phyloP scores from a whole-genome alignment of 2,329 filamentous ascomycete species.

The Fusarium continuum region DNA sequence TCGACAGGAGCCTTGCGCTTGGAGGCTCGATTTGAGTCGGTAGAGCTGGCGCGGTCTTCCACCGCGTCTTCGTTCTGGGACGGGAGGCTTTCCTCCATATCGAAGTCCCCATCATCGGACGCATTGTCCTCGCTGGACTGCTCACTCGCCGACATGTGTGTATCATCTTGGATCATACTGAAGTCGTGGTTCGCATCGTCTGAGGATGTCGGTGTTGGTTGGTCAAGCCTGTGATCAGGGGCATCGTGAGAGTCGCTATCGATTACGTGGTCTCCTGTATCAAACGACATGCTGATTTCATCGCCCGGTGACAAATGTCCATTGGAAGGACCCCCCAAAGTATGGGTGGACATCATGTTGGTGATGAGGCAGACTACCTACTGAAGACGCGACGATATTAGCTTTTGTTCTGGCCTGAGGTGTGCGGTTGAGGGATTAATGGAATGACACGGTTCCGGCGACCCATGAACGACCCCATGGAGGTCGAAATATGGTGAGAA shows the following conservation, averaged over 20 bases:
- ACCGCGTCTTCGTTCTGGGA: slow-evolving; percentile 57
- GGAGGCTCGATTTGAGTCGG: slow-evolving; percentile 71
- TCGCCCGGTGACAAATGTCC: slow-evolving; percentile 69
- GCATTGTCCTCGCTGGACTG: slow-evolving; percentile 63
- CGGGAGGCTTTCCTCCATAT: slow-evolving; percentile 69
- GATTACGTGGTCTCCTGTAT: slow-evolving; percentile 48
- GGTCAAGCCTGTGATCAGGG: slow-evolving; percentile 64
- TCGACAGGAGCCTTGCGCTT: slow-evolving; percentile 78
- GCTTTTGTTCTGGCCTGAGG: slow-evolving; percentile 37
- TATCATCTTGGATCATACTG: slow-evolving; percentile 52
- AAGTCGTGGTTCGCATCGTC: slow-evolving; percentile 54
- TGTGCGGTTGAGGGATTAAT: slow-evolving; percentile 33
- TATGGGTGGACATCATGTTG: slow-evolving; percentile 71
- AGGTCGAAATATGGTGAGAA: slow-evolving; percentile 30
- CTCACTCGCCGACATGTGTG: slow-evolving; percentile 56
- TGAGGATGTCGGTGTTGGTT: slow-evolving; percentile 56
- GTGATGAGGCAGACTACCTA: slow-evolving; percentile 68
- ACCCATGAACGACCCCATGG: slow-evolving; percentile 39
- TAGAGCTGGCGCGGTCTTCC: slow-evolving; percentile 72
- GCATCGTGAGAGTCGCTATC: slow-evolving; percentile 82
- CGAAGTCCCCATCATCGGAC: slow-evolving; percentile 79
- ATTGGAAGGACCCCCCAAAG: slow-evolving; percentile 70
- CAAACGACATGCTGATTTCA: slow-evolving; percentile 52
- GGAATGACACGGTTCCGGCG: slow-evolving; percentile 42
- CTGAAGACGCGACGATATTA: slow-evolving; percentile 50